Evolutionary conservation across 352 stramenopile species (phyloP).

Genomic region (Globisporangium middletonii): DNA sequence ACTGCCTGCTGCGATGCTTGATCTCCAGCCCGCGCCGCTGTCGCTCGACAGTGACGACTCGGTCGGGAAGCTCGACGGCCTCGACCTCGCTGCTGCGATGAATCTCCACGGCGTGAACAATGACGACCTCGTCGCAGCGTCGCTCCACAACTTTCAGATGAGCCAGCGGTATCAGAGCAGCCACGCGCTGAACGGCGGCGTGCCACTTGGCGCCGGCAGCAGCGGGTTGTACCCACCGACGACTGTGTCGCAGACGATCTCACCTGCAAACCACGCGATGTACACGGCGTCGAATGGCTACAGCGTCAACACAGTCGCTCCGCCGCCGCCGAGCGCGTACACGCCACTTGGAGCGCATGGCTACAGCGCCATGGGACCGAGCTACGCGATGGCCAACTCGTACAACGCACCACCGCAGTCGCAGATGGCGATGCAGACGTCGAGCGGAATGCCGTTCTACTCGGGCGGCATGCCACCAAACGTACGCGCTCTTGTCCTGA

Average conservation of each 20-base stretch:
- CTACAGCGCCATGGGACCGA: conserved; percentile 22
- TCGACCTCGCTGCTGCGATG: conserved; percentile 25
- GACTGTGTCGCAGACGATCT: conserved; percentile 23
- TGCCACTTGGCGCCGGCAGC: not conserved
- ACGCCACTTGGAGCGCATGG: not conserved
- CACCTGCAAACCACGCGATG: conserved; percentile 31
- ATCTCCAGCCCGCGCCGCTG: conserved; percentile 10
- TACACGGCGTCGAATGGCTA: conserved; percentile 47
- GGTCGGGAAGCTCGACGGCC: conserved; percentile 16
- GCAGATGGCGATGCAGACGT: conserved; percentile 11
- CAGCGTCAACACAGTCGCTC: conserved; percentile 25
- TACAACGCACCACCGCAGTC: conserved; percentile 1
- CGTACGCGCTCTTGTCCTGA: not conserved
- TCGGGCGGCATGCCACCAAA: conserved; percentile 7
- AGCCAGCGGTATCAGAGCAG: conserved; percentile 43
- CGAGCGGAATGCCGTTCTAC: conserved; percentile 10
- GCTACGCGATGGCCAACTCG: conserved; percentile 39
- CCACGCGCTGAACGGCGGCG: conserved; percentile 1
- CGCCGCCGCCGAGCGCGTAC: not conserved
- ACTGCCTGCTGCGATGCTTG: not conserved
- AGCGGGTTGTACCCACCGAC: conserved; percentile 9
- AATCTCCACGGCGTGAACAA: conserved; percentile 47
- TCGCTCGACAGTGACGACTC: conserved; percentile 6
- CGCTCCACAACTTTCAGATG: conserved; percentile 74
- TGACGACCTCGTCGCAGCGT: conserved; percentile 59